phyloP scores from a whole-genome alignment of 768 basidiomycete genomes.

The Pulveroboletus sp. region DNA sequence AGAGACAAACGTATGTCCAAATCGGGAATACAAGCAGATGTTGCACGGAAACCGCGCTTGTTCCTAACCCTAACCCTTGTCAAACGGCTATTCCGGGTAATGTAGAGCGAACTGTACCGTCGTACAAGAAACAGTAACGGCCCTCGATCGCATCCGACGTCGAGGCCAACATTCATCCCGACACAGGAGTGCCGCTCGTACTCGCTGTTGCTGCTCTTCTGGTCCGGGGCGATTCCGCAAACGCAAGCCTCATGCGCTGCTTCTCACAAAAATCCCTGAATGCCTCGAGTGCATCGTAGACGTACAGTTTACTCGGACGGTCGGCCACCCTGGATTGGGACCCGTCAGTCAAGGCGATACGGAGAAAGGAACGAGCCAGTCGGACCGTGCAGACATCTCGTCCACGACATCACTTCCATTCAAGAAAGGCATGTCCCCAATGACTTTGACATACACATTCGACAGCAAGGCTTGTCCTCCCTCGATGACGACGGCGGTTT shows the following conservation, averaged over 20 bases:
- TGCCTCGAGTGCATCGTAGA: conserved; percentile 48
- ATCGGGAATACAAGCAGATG: conserved; percentile 28
- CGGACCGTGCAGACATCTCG: conserved; percentile 53
- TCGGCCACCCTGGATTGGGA: conserved; percentile 41
- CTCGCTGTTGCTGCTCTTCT: background rate
- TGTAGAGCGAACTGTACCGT: conserved; percentile 1
- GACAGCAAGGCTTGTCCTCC: conserved; percentile 35
- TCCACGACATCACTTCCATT: conserved; percentile 45
- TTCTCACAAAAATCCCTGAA: conserved; percentile 46
- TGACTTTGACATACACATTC: conserved; percentile 41
- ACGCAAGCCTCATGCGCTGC: conserved; percentile 39
- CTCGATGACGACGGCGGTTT: conserved; percentile 35
- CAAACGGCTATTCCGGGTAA: too few species aligned
- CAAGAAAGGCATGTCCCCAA: conserved; percentile 56
- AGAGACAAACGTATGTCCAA: conserved; percentile 24
- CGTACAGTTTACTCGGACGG: conserved; percentile 47
- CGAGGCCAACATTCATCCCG: conserved; percentile 10
- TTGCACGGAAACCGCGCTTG: conserved; percentile 5
- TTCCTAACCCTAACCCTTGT: background rate
- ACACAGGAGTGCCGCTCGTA: background rate
- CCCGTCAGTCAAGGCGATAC: background rate
- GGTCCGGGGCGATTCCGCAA: conserved; percentile 4
- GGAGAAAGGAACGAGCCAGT: background rate
- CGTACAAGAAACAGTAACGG: conserved; percentile 19
- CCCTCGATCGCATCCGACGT: conserved; percentile 5